These are phyloP conservation scores for Penicillium longicatenatum DNA, from an alignment of 495 filamentous ascomycete genomes.

Conservation along the genomic window DNA sequence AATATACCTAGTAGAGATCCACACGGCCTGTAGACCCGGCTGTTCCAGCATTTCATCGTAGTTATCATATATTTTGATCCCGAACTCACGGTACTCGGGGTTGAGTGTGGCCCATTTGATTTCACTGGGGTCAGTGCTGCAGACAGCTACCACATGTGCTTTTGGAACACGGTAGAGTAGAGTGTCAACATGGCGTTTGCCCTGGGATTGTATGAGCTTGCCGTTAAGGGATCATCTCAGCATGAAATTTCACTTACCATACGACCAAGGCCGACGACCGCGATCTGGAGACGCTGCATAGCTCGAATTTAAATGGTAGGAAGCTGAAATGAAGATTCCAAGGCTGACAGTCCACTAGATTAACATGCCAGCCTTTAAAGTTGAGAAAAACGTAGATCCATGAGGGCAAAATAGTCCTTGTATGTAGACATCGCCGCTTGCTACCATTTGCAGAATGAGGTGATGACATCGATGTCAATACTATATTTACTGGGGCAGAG, in stretches of 20 bases:
- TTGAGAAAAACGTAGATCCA: background rate
- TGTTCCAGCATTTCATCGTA: slow-evolving; percentile 54
- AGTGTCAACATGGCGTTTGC: slow-evolving; percentile 46
- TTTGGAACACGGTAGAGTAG: slow-evolving; percentile 14
- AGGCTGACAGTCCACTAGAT: background rate
- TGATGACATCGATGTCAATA: background rate
- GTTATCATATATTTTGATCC: slow-evolving; percentile 40
- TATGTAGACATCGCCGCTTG: background rate
- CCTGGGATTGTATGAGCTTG: slow-evolving; percentile 30
- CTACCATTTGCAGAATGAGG: background rate
- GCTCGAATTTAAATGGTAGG: background rate
- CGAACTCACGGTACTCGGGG: slow-evolving; percentile 27
- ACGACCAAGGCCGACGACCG: slow-evolving; percentile 50
- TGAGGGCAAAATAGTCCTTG: background rate
- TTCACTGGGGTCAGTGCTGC: slow-evolving; percentile 32
- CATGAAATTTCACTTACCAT: slow-evolving; percentile 49
- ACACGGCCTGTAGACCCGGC: slow-evolving; percentile 47
- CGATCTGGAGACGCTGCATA: slow-evolving; percentile 23
- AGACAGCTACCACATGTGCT: background rate
- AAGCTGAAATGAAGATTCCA: background rate
- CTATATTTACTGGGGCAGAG: too few relatives aligned
- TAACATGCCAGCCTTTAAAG: background rate
- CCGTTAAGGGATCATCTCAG: slow-evolving; percentile 38
- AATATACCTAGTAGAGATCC: background rate
- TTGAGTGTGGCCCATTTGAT: slow-evolving; percentile 42